Conservation (phyloP, 2,329 filamentous ascomycete species). For the Penicillium italicum region DNA sequence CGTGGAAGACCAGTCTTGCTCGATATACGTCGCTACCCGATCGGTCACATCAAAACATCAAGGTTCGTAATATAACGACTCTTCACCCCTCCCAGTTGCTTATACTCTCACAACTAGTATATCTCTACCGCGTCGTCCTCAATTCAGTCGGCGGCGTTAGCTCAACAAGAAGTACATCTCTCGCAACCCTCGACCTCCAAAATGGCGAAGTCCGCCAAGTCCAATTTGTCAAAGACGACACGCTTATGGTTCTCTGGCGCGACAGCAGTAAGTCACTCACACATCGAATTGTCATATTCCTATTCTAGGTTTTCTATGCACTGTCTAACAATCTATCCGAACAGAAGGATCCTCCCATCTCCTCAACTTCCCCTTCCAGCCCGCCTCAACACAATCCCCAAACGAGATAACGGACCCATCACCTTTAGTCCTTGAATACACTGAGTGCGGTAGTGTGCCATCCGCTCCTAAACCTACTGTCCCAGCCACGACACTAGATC, state of each 20-base stretch:
- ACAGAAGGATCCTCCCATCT: slow-evolving; percentile 31
- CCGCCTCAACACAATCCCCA: slow-evolving; percentile 4
- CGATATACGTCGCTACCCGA: slow-evolving; percentile 35
- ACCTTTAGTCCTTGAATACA: slow-evolving; percentile 19
- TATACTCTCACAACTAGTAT: slow-evolving; percentile 45
- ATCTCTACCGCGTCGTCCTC: slow-evolving; percentile 54
- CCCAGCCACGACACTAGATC: slow-evolving; percentile 16
- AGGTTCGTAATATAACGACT: slow-evolving; percentile 23
- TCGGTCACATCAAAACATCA: slow-evolving; percentile 33
- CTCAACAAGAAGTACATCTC: slow-evolving; percentile 33
- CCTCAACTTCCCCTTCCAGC: slow-evolving; percentile 34
- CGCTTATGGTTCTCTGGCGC: slow-evolving; percentile 58
- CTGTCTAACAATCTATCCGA: background rate
- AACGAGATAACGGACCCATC: slow-evolving; percentile 8
- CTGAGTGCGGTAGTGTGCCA: slow-evolving; percentile 12
- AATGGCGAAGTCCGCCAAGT: slow-evolving; percentile 52
- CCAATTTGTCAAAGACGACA: slow-evolving; percentile 63
- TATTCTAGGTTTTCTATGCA: background rate
- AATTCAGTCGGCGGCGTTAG: slow-evolving; percentile 60
- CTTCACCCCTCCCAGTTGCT: background rate
- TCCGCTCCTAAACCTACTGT: slow-evolving; percentile 13
- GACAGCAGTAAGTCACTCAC: slow-evolving; percentile 26
- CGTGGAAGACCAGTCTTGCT: slow-evolving; percentile 25
- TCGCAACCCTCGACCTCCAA: slow-evolving; percentile 34
- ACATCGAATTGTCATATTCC: background rate